Conservation (phyloP, 192 early-diverging fungal species). For the Linnemannia hyalina region DNA sequence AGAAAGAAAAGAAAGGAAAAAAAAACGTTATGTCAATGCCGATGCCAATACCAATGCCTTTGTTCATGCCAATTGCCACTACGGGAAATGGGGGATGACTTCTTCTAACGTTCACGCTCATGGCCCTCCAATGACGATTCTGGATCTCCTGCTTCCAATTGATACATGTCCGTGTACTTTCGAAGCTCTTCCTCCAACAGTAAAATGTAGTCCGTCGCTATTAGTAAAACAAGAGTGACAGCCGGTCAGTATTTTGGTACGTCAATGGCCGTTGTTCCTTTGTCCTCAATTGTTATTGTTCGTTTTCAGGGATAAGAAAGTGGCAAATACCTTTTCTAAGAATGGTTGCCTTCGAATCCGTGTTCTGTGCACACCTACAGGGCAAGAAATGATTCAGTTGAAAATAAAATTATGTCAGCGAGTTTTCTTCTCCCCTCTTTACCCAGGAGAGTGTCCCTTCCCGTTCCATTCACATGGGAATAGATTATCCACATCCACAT, state of each 20-base stretch:
- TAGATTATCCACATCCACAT: neutral
- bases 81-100: neutral
- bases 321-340: constrained; percentile 34
- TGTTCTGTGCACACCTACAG: constrained; percentile 46
- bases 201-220: constrained; percentile 45
- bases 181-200: constrained; percentile 44
- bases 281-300: neutral
- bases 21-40: neutral
- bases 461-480: neutral
- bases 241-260: neutral
- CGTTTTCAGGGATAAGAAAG: neutral
- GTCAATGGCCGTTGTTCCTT: neutral
- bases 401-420: constrained; percentile 6
- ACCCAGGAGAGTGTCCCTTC: neutral
- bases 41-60: neutral
- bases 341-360: constrained; percentile 47
- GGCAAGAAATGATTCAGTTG: neutral
- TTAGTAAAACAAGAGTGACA: neutral
- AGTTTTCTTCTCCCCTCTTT: too few species aligned
- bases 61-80: too few species aligned
- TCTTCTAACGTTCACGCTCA: constrained; percentile 36
- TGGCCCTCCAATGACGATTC: constrained; percentile 46
- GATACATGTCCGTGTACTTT: constrained; percentile 41
- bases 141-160: constrained; percentile 37
- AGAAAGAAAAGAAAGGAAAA: too few species aligned